phyloP scores from a whole-genome alignment of 2,329 filamentous ascomycete genomes.

The Claviceps arundinis region DNA sequence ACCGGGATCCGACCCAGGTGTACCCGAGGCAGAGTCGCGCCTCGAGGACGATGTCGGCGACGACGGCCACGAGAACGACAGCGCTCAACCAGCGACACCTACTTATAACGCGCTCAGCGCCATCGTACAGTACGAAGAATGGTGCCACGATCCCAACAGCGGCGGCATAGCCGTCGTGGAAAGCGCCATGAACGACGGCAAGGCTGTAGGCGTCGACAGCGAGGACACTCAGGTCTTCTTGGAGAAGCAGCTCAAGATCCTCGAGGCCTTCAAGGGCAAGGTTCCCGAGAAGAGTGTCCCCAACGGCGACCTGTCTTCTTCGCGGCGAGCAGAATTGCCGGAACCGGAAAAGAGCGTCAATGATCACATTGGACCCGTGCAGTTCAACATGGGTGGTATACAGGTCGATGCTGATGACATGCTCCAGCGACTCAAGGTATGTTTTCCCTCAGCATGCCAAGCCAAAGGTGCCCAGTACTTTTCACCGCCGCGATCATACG shows the following conservation, averaged over 20 bases:
- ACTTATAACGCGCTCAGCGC: conserved; percentile 29
- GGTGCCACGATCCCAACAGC: conserved; percentile 61
- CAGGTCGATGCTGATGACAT: conserved; percentile 92
- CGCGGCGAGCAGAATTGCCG: conserved; percentile 19
- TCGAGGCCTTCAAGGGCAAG: conserved; percentile 52
- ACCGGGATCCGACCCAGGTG: conserved; percentile 12
- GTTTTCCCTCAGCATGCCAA: background rate
- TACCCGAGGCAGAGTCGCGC: conserved; percentile 12
- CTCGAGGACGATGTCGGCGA: conserved; percentile 12
- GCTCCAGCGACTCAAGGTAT: conserved; percentile 71
- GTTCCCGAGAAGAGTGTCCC: conserved; percentile 29
- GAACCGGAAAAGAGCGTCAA: conserved; percentile 37
- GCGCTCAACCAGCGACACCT: background rate
- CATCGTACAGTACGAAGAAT: conserved; percentile 63
- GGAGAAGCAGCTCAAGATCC: conserved; percentile 55
- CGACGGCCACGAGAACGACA: background rate
- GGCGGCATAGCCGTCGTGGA: conserved; percentile 35
- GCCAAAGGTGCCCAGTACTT: background rate
- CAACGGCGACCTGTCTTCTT: conserved; percentile 12
- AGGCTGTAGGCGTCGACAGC: conserved; percentile 21
- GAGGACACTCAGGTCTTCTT: conserved; percentile 68
- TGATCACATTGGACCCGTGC: conserved; percentile 84
- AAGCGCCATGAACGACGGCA: conserved; percentile 24
- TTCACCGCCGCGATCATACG: background rate
- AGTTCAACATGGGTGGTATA: conserved; percentile 97